Evolutionary conservation across 495 filamentous ascomycete genomes (phyloP).

Genomic region (Hypoxylon fuscum): DNA sequence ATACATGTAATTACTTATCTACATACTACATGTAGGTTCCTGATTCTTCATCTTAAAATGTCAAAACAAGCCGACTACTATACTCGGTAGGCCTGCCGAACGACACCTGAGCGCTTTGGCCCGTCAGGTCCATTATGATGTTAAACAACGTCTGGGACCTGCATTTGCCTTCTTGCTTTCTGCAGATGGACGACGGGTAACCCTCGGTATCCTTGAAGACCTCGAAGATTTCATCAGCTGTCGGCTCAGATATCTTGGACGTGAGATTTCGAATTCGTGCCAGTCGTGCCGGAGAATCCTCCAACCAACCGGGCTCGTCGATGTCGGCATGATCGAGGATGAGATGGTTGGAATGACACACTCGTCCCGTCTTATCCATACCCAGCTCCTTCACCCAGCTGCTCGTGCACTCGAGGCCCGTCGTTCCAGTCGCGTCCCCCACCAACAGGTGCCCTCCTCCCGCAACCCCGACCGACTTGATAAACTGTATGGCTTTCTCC

Average conservation of each 20-base stretch:
- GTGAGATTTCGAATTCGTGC: slow-evolving; percentile 56
- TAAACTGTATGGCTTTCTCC: slow-evolving; percentile 56
- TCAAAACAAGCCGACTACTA: slow-evolving; percentile 23
- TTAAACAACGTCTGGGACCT: slow-evolving; percentile 55
- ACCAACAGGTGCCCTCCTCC: slow-evolving; percentile 70
- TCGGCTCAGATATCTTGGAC: slow-evolving; percentile 36
- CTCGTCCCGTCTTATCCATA: slow-evolving; percentile 55
- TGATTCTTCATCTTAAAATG: slow-evolving; percentile 27
- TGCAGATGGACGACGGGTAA: slow-evolving; percentile 39
- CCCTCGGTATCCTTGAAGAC: slow-evolving; percentile 38
- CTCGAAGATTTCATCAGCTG: slow-evolving; percentile 27
- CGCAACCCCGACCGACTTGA: slow-evolving; percentile 65
- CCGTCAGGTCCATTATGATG: slow-evolving; percentile 59
- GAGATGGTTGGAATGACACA: slow-evolving; percentile 73
- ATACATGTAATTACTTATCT: too few relatives aligned
- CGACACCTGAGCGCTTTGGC: slow-evolving; percentile 47
- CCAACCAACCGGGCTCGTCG: slow-evolving; percentile 61
- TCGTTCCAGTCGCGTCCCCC: slow-evolving; percentile 61
- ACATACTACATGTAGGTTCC: too few relatives aligned
- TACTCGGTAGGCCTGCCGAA: slow-evolving; percentile 54
- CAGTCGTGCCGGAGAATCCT: slow-evolving; percentile 63
- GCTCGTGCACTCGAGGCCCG: slow-evolving; percentile 68
- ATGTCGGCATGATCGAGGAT: slow-evolving; percentile 49
- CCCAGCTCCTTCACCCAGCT: slow-evolving; percentile 60
- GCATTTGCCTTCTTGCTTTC: slow-evolving; percentile 27